Evolutionary conservation across 2,329 filamentous ascomycete genomes (phyloP).

Genomic region (Penicillium concentricum): DNA sequence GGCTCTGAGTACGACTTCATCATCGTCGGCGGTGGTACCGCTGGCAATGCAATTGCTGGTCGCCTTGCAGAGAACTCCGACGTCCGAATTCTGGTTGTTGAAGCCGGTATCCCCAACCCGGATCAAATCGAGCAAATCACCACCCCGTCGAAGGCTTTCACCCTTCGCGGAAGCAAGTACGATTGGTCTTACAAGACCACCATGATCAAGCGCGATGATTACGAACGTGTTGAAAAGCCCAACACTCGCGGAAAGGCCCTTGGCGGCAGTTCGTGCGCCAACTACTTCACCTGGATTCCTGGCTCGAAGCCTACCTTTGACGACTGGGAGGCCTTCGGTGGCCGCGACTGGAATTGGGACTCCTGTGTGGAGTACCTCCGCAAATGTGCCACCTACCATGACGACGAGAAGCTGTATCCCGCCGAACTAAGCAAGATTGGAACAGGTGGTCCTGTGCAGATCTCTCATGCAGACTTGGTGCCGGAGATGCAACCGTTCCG

Average conservation of each 20-base stretch:
- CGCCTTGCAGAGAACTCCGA: conserved; percentile 51
- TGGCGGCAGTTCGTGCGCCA: conserved; percentile 58
- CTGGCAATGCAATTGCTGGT: conserved; percentile 50
- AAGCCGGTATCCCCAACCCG: conserved; percentile 42
- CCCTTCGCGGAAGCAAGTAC: conserved; percentile 54
- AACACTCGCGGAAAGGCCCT: conserved; percentile 61
- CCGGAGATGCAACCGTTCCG: conserved; percentile 53
- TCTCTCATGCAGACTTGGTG: conserved; percentile 55
- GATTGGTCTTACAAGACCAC: conserved; percentile 64
- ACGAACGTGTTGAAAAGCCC: conserved; percentile 60
- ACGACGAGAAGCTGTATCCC: conserved; percentile 49
- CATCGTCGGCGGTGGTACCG: conserved; percentile 44
- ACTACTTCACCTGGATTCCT: conserved; percentile 64
- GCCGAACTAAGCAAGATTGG: conserved; percentile 52
- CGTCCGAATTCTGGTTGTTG: conserved; percentile 36
- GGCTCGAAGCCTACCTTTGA: conserved; percentile 58
- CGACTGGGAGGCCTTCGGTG: conserved; percentile 47
- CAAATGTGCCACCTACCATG: conserved; percentile 58
- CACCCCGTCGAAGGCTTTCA: conserved; percentile 57
- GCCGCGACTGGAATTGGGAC: conserved; percentile 56
- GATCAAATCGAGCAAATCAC: conserved; percentile 52
- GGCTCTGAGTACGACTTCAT: conserved; percentile 24
- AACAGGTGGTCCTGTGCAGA: conserved; percentile 50
- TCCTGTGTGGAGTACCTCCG: conserved; percentile 49
- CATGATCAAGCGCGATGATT: conserved; percentile 58